Percentiles rank a stretch among this genome's conserved stretches.
Conservation (phyloP, 2,329 filamentous ascomycete species). For the Aspergillus piperis region DNA sequence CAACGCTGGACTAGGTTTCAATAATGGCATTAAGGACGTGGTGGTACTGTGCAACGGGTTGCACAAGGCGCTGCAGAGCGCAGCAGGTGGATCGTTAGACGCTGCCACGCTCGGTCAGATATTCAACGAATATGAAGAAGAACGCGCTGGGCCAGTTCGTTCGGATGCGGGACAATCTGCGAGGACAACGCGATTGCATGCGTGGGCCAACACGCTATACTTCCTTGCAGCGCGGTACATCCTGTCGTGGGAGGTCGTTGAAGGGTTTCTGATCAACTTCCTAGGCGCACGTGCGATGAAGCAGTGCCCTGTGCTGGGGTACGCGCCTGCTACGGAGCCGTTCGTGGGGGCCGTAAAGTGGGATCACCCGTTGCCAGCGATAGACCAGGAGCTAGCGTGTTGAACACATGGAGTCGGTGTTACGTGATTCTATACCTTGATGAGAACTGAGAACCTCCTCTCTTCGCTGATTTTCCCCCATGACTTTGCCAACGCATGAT, state of each 20-base stretch:
- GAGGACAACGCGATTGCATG: not conserved
- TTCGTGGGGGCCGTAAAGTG: not conserved
- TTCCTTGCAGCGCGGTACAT: not conserved
- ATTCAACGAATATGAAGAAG: constrained; percentile 8
- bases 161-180: not conserved
- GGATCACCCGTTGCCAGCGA: not conserved
- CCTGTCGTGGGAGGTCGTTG: not conserved
- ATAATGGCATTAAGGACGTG: constrained; percentile 39
- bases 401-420: too few relatives aligned
- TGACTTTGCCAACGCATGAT: too few relatives aligned
- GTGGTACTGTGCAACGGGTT: constrained; percentile 21
- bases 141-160: not conserved
- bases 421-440: too few relatives aligned
- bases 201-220: not conserved
- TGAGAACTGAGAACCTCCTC: too few relatives aligned
- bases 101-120: not conserved
- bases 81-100: too few relatives aligned
- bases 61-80: not conserved
- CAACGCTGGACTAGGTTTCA: constrained; percentile 34
- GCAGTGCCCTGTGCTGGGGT: not conserved
- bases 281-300: not conserved
- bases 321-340: not conserved
- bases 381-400: too few relatives aligned
- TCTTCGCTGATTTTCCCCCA: too few relatives aligned
- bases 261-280: not conserved